Percentiles rank a stretch among this genome's conserved stretches.
phyloP scores from a whole-genome alignment of 345 rosid genomes.

The Trapa bicornis region DNA sequence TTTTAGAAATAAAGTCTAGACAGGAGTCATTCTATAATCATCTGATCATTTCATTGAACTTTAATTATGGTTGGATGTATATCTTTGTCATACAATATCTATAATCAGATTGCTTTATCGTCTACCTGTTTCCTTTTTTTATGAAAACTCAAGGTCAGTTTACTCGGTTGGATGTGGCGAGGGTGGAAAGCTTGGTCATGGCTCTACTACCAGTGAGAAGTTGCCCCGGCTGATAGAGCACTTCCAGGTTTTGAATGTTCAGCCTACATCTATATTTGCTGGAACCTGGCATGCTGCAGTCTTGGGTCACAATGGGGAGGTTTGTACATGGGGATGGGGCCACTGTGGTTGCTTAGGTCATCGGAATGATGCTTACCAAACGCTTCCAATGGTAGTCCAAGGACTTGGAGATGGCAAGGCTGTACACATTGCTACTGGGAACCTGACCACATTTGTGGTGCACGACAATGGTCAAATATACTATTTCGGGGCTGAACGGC shows the following conservation, averaged over 20 bases:
- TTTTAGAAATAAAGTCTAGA: too few species aligned
- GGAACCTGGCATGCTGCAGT: conserved; percentile 99
- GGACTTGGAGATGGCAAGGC: conserved; percentile 61
- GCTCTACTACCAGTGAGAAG: conserved; percentile 57
- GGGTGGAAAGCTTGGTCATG: conserved; percentile 90
- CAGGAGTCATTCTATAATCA: too few species aligned
- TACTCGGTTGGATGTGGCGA: conserved; percentile 96
- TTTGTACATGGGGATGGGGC: conserved; percentile 99
- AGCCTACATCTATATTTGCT: conserved; percentile 75
- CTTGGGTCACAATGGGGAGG: conserved; percentile 76
- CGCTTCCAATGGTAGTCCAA: conserved; percentile 68
- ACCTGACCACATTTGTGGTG: conserved; percentile 77
- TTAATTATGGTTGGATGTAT: too few species aligned
- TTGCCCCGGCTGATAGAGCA: conserved; percentile 76
- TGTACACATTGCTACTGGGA: conserved; percentile 75
- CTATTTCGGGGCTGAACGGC: conserved; percentile 83
- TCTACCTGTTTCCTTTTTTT: background rate
- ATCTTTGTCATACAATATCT: too few species aligned
- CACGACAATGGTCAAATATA: conserved; percentile 78
- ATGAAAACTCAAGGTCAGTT: conserved; percentile 44
- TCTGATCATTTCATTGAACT: too few species aligned
- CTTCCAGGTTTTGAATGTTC: conserved; percentile 53
- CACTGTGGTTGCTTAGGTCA: conserved; percentile 90
- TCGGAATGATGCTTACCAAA: conserved; percentile 64
- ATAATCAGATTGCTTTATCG: too few species aligned